phyloP scores from a whole-genome alignment of 2,329 filamentous ascomycete genomes.

The Stachybotrys chlorohalonatus region DNA sequence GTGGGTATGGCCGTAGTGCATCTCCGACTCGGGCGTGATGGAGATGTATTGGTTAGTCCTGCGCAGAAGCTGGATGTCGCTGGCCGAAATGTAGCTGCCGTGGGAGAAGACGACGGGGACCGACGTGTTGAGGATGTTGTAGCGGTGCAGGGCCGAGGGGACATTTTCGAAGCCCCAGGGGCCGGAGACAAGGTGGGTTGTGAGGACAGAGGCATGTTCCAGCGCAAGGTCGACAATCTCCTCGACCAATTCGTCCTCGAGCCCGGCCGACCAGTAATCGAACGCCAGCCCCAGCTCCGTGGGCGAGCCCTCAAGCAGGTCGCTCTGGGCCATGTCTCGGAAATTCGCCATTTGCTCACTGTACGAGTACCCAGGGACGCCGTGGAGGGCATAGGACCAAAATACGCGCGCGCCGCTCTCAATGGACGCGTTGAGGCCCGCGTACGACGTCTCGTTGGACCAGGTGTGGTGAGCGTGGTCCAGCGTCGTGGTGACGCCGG shows the following conservation, averaged over 20 bases:
- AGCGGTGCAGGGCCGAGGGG: slow-evolving; percentile 25
- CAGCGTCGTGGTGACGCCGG: slow-evolving; percentile 41
- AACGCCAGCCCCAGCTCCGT: slow-evolving; percentile 32
- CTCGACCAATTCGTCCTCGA: slow-evolving; percentile 14
- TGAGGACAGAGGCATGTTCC: slow-evolving; percentile 34
- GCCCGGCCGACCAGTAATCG: slow-evolving; percentile 23
- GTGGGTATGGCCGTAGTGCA: slow-evolving; percentile 48
- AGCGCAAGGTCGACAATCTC: slow-evolving; percentile 23
- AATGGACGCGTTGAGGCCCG: slow-evolving; percentile 35
- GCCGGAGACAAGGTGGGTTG: slow-evolving; percentile 31
- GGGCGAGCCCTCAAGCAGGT: slow-evolving; percentile 14
- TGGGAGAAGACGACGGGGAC: slow-evolving; percentile 45
- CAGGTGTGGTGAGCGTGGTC: slow-evolving; percentile 44
- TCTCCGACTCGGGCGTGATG: slow-evolving; percentile 50
- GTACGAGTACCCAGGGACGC: slow-evolving; percentile 16
- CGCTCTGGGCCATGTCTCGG: slow-evolving; percentile 21
- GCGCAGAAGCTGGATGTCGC: slow-evolving; percentile 32
- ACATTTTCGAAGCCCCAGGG: slow-evolving; percentile 29
- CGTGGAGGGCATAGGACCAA: slow-evolving; percentile 33
- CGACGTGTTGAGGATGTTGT: slow-evolving; percentile 30
- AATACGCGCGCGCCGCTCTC: slow-evolving; percentile 39
- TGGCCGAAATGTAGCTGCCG: slow-evolving; percentile 31
- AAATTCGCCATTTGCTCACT: slow-evolving; percentile 29
- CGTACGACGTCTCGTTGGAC: slow-evolving; percentile 29
- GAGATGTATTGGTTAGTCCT: slow-evolving; percentile 42